Evolutionary conservation across 1,139 yeast species (phyloP), one percentile per base, ranked within the genome.

Genomic region (Pichia sp.): DNA sequence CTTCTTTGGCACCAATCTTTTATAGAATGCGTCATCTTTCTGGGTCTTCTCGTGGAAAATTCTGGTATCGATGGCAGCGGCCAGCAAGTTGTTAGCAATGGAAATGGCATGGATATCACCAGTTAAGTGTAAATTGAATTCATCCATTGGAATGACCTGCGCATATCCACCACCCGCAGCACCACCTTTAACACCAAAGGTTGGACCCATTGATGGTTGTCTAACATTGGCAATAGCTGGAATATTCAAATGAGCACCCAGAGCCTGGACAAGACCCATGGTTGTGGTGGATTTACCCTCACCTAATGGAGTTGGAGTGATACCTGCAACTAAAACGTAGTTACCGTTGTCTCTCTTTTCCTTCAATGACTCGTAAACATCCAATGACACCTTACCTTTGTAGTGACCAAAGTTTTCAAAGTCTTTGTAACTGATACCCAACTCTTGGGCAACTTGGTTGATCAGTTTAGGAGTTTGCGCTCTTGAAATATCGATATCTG

Each of bases 161-260:
- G 94, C 74, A 59, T 82, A 83, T 44, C 92, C 92, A 61, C 92
- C 94, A 55, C 94, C 94, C 9, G 94, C 92, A 50, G 94, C 94
- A 64, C 92, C 92, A 60, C 94, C 94, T 64, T 84, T 84, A 47
- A 83, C 85, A 64, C 94, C 94, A 58, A 84, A 83, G 8, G 92
- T 84, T 44, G 94, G 94, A 27, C 94, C 94, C 90, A 83, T 82
- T 11, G 88, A 81, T 11, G 94, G 92, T 61, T 84, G 94, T 65
- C 94, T 75, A 40, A 84, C 88, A 56, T 83, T 83, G 44, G 92
- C 94, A 62, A 84, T 73, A 16, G 86, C 74, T 49, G 83, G 80
- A 53, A 71, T 72, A 40, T 76, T 73, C 59, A 83, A 69, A 57
- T 82, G 90, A 10, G 90, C 88, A 44, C 88, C 85, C 48, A 84